phyloP scores from a whole-genome alignment of 352 stramenopile species.

The Phytopythium chamaehyphon region DNA sequence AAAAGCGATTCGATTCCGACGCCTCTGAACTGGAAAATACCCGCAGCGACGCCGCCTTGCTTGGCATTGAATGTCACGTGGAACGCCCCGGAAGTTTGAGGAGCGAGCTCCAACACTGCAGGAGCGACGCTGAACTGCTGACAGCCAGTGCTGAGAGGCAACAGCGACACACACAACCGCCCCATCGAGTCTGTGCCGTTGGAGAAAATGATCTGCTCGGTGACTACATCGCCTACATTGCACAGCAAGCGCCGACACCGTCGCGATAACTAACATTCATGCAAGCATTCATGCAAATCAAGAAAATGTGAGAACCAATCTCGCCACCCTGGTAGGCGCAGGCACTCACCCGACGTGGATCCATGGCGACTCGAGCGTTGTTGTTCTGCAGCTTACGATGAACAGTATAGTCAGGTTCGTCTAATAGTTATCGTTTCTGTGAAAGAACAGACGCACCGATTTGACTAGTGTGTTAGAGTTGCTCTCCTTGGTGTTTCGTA shows the following conservation, averaged over 20 bases:
- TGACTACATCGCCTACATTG: conserved; percentile 65
- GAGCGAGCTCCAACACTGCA: conserved; percentile 67
- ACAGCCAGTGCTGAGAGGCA: conserved; percentile 80
- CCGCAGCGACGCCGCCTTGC: conserved; percentile 55
- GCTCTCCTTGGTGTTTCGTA: too few relatives aligned
- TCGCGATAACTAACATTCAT: conserved; percentile 32
- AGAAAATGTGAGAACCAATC: background rate
- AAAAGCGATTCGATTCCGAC: conserved; percentile 61
- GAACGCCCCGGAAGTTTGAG: conserved; percentile 59
- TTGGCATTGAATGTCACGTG: conserved; percentile 60
- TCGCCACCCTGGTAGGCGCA: too few relatives aligned
- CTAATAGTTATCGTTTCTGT: background rate
- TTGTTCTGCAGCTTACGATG: conserved; percentile 19
- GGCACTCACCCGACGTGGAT: conserved; percentile 24
- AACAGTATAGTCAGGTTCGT: background rate
- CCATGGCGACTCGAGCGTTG: conserved; percentile 17
- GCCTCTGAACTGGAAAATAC: conserved; percentile 85
- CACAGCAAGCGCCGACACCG: conserved; percentile 70
- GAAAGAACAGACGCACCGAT: background rate
- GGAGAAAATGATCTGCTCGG: conserved; percentile 70
- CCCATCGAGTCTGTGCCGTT: conserved; percentile 55
- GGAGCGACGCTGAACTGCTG: conserved; percentile 80
- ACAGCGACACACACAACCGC: conserved; percentile 68
- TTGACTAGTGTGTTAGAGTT: too few relatives aligned
- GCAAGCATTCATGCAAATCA: background rate